Conservation (phyloP, 2,329 filamentous ascomycete genomes). For the Penicillium sp. region DNA sequence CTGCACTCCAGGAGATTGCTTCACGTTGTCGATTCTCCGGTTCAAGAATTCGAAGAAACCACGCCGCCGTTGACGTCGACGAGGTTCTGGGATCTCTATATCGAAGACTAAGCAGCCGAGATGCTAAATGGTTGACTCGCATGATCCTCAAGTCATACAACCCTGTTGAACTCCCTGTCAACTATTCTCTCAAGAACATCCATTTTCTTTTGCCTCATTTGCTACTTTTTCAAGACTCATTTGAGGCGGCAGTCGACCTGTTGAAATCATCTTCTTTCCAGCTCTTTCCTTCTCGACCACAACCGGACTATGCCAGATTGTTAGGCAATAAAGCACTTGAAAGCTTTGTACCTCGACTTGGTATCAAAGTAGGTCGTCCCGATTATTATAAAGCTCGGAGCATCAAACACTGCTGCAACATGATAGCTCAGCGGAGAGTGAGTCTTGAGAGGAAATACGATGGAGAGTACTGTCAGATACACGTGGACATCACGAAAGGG, state of each 20-base stretch:
- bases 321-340: slow-evolving; percentile 34
- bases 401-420: slow-evolving; percentile 69
- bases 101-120: slow-evolving; percentile 57
- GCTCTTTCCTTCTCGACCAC: slow-evolving; percentile 34
- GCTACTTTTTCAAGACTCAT: slow-evolving; percentile 65
- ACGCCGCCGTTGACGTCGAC: slow-evolving; percentile 38
- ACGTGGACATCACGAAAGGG: slow-evolving; percentile 63
- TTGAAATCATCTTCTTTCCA: slow-evolving; percentile 41
- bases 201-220: slow-evolving; percentile 68
- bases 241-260: slow-evolving; percentile 57
- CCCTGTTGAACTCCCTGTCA: slow-evolving; percentile 60
- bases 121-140: slow-evolving; percentile 84
- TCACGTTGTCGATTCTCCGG: slow-evolving; percentile 68
- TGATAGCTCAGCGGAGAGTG: slow-evolving; percentile 59
- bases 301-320: slow-evolving; percentile 26
- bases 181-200: slow-evolving; percentile 55
- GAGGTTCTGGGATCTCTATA: slow-evolving; percentile 56
- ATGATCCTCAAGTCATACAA: slow-evolving; percentile 72
- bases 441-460: slow-evolving; percentile 80
- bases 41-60: slow-evolving; percentile 50
- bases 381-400: slow-evolving; percentile 63
- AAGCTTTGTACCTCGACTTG: slow-evolving; percentile 52
- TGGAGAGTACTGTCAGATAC: slow-evolving; percentile 86
- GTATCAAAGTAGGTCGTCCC: slow-evolving; percentile 62
- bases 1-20: slow-evolving; percentile 62